phyloP scores from a whole-genome alignment of 441 rosid species.

The Geranium incanum region DNA sequence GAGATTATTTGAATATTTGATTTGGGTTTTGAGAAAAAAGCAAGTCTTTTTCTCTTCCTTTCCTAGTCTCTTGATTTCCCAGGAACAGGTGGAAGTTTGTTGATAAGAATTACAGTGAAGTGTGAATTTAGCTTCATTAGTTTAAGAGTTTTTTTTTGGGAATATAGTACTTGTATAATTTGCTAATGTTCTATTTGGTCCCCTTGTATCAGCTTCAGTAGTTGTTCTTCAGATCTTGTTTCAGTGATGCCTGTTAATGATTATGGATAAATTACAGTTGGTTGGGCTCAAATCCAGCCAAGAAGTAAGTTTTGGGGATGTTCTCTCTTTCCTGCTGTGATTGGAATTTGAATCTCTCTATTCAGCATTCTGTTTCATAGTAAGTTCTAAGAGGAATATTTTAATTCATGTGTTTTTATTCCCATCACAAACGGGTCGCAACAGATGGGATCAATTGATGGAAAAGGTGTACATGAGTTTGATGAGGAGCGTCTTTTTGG shows the following conservation, averaged over 20 bases:
- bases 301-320: slow-evolving; percentile 42
- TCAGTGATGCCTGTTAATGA: slow-evolving; percentile 22
- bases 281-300: slow-evolving; percentile 39
- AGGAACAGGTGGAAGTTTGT: background rate
- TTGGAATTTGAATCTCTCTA: background rate
- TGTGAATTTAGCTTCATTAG: background rate
- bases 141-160: background rate
- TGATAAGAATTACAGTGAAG: background rate
- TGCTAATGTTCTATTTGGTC: background rate
- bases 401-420: slow-evolving; percentile 11
- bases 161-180: background rate
- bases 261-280: slow-evolving; percentile 45
- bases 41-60: background rate
- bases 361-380: background rate
- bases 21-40: background rate
- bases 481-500: slow-evolving; percentile 39
- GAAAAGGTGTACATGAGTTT: slow-evolving; percentile 31
- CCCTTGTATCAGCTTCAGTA: background rate
- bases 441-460: slow-evolving; percentile 65
- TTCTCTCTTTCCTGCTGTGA: background rate
- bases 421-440: slow-evolving; percentile 9
- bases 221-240: slow-evolving; percentile 7
- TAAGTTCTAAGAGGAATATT: background rate
- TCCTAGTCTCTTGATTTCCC: background rate
- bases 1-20: background rate